Evolutionary conservation across 495 filamentous ascomycete species (phyloP), one percentile per base, ranked within the genome.

Genomic region (Ramalina peruviana): DNA sequence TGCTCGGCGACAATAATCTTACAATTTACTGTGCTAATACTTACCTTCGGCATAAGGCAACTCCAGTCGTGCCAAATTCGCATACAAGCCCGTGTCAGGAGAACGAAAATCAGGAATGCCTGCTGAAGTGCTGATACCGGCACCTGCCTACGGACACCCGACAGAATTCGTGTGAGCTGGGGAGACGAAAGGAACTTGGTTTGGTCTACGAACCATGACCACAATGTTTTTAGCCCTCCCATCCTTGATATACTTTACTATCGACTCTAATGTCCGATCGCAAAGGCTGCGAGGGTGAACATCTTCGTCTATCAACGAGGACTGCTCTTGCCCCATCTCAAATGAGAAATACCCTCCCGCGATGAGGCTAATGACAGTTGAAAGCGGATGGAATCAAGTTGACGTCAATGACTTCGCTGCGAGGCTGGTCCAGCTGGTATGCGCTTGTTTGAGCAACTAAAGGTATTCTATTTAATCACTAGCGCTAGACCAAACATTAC

Each of bases 21-120:
- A 23, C 13, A 21, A 25, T 41, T 40, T 36, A 20, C 3, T 3
- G 15, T 51, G 49, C 20, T 42, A 12, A 26, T 40, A 16, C 15
- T 71, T 74, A 36, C 71, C 72, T 62, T 83, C 81, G 10, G 89
- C 80, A 59, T 88, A 82, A 3, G 88, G 87, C 2, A 97, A 74
- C 48, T 92, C 78, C 33, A 97, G 76, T 45, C 79, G 74, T 12
- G 82, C 81, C 12, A 97, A 76, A 60, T 97, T 96, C 60, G 86
- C 78, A 65, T 97, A 98, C 46, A 94, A 74, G 15, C 87, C 87
- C 0, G 76, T 88, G 54, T 84, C 85, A 58, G 86, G 85, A 3
- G 85, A 88, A 45, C 87, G 76, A 56, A 93, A 94, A 59, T 94
- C 87, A 43, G 87, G 87, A 46, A 93, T 90, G 36, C 86, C 86